Evolutionary conservation across 139 green algal genomes (phyloP), one percentile per base, ranked within the genome.

Genomic region (Mesotaenium endlicherianum): DNA sequence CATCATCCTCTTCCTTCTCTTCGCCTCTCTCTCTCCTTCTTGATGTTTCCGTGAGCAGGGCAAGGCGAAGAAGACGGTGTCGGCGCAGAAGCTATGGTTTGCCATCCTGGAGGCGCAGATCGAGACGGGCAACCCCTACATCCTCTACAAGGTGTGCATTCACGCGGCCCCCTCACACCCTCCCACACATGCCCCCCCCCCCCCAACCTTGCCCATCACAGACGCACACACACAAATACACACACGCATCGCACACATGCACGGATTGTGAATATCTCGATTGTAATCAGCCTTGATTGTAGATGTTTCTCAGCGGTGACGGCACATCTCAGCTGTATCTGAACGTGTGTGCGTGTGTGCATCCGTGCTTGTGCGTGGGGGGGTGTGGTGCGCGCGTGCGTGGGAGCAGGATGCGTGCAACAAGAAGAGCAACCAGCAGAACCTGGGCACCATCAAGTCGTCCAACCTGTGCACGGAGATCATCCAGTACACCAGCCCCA

Each of bases 391-490:
- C n/a, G n/a, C n/a, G 69, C 42, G 40, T 77, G 69, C 3, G 64
- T 34, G n/a, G 4, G 70, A 17, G 45, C 80, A 86, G 80, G 96
- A 98, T 87, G 81, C 85, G 11, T 97, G 93, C 94, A 98, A 98
- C 92, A 86, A 92, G 87, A 98, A 98, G 91, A 93, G 88, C 88
- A 98, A 98, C 91, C 95, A 98, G 92, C 76, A 90, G 78, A 92
- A 93, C 78, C 83, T 93, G 45, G 96, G 96, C 81, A 99, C 96
- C 75, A 99, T 99, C 92, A 97, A 97, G 88, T 98, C 92, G 85
- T 95, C 89, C 90, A 99, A 99, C 92, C 93, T 99, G 44, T 99
- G 96, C 93, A 99, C 96, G 0, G 96, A 99, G 89, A 99, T 99
- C 82, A 86, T 99, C 38, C 95, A 99, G 91, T 99, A 96, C 94